Base-by-base conservation (phyloP, 345 rosid species). In the Eucalyptus tenuipes region DNA sequence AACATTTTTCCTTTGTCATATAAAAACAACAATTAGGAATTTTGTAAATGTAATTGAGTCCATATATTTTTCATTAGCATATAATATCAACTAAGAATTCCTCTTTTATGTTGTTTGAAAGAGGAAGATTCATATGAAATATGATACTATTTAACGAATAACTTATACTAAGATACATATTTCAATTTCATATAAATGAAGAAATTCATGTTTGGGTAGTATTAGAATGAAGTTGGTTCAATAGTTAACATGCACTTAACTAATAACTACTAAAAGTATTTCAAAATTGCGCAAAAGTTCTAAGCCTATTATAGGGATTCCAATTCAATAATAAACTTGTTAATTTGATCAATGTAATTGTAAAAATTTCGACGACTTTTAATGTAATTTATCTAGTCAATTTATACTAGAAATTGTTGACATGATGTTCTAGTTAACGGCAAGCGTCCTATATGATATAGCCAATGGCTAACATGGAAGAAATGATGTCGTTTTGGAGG, bases 401-500 rank as follows among this genome's bases (percentile, higher is more conserved):
- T 64, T 7, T 64, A n/a, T n/a, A 5, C 3, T 3, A 31, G 10
- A n/a, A 64, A 64, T 64, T 8, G 2, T 14, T n/a, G 3, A n/a
- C 31, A 13, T 64, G 40, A n/a, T 2, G 75, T 8, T n/a, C 10
- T 14, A 64, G 37, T 14, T 7, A n/a, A 27, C 0, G 31, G 7
- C 0, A 3, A 0, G n/a, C 8, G 0, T 59, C 68, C 17, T 61
- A 61, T 61, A 29, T 13, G 68, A 61, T 13, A 61, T 27, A 12
- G 22, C 4, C 1, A 11, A n/a, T 64, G 37, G 75, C 40, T 31
- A n/a, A n/a, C 17, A 4, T 15, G 10, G 31, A 64, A 64, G 10
- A 64, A 64, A n/a, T n/a, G 75, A 64, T 4, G 2, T n/a, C 2
- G 2, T 15, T n/a, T n/a, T 14, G 33, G 0, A 6, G 20, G 75